Evolutionary conservation across 2,329 filamentous ascomycete species (phyloP).

Genomic region (Amauroascus verrucosus): DNA sequence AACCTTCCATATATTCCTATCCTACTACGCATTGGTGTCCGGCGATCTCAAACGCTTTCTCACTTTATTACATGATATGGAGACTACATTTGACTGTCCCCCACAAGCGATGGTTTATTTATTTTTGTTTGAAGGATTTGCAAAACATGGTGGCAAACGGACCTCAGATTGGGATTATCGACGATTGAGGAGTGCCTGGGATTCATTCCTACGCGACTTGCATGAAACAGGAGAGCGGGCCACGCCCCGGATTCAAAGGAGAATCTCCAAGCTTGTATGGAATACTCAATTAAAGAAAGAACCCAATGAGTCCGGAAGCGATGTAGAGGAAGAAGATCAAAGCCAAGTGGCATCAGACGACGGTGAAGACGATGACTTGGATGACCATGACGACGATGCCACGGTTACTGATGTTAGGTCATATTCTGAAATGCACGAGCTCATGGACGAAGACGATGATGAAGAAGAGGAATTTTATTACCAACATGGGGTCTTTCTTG

Average conservation of each 20-base stretch:
- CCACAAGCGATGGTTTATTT: slow-evolving; percentile 70
- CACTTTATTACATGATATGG: slow-evolving; percentile 70
- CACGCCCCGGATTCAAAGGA: slow-evolving; percentile 12
- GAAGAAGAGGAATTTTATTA: slow-evolving; percentile 22
- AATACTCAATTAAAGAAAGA: background rate
- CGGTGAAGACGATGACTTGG: background rate
- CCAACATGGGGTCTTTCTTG: slow-evolving; percentile 34
- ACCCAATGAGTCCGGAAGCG: background rate
- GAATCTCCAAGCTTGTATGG: slow-evolving; percentile 16
- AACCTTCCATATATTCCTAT: slow-evolving; percentile 71
- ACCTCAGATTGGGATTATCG: slow-evolving; percentile 61
- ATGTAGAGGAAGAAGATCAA: background rate
- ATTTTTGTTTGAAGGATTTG: slow-evolving; percentile 73
- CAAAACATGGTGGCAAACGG: slow-evolving; percentile 55
- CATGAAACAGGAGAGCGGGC: slow-evolving; percentile 27
- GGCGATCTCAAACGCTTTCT: slow-evolving; percentile 65
- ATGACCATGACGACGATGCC: background rate
- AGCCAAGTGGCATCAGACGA: background rate
- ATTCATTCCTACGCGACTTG: slow-evolving; percentile 47
- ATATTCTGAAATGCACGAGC: background rate
- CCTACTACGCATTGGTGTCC: slow-evolving; percentile 56
- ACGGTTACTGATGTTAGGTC: background rate
- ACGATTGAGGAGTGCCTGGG: slow-evolving; percentile 59
- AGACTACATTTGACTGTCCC: slow-evolving; percentile 51
- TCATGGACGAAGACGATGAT: slow-evolving; percentile 6